Evolutionary conservation across 1,284 basidiomycete genomes (phyloP), one percentile per base, ranked within the genome.

Genomic region (Vanrija pseudolonga): DNA sequence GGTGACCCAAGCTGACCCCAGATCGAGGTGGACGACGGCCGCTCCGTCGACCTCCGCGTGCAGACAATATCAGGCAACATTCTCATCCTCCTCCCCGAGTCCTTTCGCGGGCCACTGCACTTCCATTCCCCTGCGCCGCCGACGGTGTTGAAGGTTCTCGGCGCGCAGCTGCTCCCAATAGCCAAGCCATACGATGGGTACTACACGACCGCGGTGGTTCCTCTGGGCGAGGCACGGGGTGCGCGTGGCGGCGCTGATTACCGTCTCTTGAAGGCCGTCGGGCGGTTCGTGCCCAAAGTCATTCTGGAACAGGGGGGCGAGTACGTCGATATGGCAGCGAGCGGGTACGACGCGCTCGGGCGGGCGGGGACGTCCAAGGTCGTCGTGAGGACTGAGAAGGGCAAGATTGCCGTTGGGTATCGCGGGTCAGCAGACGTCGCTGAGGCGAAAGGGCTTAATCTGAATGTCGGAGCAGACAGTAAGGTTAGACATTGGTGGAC

Each of bases 21-120:
- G 72, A 43, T 71, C 20, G 68, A 70, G 42, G 42, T 74, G 4
- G 67, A 68, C 20, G 18, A 51, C 3, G 59, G 63, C 37, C 57
- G 69, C 6, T 14, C 32, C 9, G 18, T 59, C 26, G 54, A 56
- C 48, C 45, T 59, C 6, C 56, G 54, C 23, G 55, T 74, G 17
- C 65, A 70, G 28, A 69, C 69, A 3, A 68, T 63, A 28, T 45
- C 61, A 3, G 72, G 70, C 5, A 70, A 74, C 54, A 61, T 74
- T 7, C 47, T 72, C 32, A 49, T 74, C 2, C 55, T 74, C 6
- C 57, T 74, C 9, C 72, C 71, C 1, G 56, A 63, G 12, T 61
- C 55, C 20, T 74, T 68, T 53, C 50, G 59, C 42, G 72, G 72
- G 15, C 61, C 66, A 7, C 56, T 73, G 7, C 40, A 64, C 45